Base-by-base conservation (phyloP, 441 rosid genomes). In the Sinapis alba region DNA sequence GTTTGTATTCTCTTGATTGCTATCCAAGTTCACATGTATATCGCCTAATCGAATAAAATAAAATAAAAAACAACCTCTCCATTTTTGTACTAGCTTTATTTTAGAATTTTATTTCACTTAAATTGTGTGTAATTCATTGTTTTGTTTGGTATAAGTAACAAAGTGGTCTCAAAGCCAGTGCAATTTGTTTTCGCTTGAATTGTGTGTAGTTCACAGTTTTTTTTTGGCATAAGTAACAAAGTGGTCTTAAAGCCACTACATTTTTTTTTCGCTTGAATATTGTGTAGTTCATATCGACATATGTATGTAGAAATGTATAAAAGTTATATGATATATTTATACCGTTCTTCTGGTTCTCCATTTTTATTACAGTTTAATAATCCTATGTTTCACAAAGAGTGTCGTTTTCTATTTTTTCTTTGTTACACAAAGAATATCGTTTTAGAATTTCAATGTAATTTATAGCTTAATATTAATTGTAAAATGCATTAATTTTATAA, bases 1-100 rank as follows among this genome's bases (percentile, higher is more conserved):
- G 58, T 53, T 53, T 53, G 58, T 53, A 53, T 53, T 20, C 58
- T 53, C 58, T 20, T 53, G 58, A 53, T 96, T 3, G 98, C 93
- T 58, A 24, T 91, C 78, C 90, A 87, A 47, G 79, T 96, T 36
- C 93, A 93, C 74, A 64, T 93, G 86, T 88, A 84, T 61, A 16
- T 90, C 15, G 97, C 90, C 15, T 83, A 41, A 70, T 38, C 20
- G 11, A 5, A 82, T 91, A 30, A 10, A 63, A 18, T 2, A 32
- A 2, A 7, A 50, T 5, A 15, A 65, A n/a, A n/a, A n/a, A n/a
- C n/a, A n/a, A 28, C 23, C 58, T 69, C 56, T 45, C 28, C 45
- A 3, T 77, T 71, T 43, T 30, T 73, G 53, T 67, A 21, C 54
- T 61, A 6, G 12, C 36, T 3, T 65, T 65, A 1, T 18, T 24